A percentile compares a stretch with the other conserved stretches of the same genome.
These are phyloP conservation scores for Phytophthora europaea DNA, from an alignment of 352 stramenopile species.

Conservation along the genomic window DNA sequence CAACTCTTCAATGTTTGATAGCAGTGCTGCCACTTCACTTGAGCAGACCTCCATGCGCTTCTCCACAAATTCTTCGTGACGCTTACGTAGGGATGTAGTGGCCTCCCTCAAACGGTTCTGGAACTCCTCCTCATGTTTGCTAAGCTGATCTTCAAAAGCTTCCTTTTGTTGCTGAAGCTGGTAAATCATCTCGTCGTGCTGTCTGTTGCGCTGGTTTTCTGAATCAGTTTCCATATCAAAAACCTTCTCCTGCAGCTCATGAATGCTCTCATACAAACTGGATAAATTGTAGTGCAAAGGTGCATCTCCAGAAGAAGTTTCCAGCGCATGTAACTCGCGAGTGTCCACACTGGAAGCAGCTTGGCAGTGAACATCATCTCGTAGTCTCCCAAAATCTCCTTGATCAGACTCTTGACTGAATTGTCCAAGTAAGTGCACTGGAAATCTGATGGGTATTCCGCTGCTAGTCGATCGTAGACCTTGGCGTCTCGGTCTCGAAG, in stretches of 20 bases:
- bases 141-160: constrained; percentile 20
- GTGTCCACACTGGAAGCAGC: not conserved
- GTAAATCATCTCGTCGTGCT: constrained; percentile 17
- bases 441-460: constrained; percentile 17
- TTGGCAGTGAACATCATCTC: constrained; percentile 20
- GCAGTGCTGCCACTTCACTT: constrained; percentile 15
- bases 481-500: constrained; percentile 24
- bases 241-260: constrained; percentile 25
- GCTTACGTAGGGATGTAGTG: constrained; percentile 6
- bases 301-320: not conserved
- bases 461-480: constrained; percentile 14
- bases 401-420: constrained; percentile 22
- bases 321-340: not conserved
- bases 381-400: constrained; percentile 17
- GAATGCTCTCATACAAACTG: constrained; percentile 25
- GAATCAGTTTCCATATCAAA: constrained; percentile 17
- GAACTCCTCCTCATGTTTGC: constrained; percentile 20
- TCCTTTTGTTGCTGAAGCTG: constrained; percentile 26
- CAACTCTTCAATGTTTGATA: constrained; percentile 22
- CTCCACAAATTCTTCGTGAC: constrained; percentile 22
- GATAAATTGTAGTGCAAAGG: constrained; percentile 14
- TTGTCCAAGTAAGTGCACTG: constrained; percentile 28
- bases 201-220: constrained; percentile 9
- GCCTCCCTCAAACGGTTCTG: constrained; percentile 15
- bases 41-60: constrained; percentile 17